phyloP scores from a whole-genome alignment of 2,329 filamentous ascomycete genomes.

The Pseudogymnoascus pannorum region DNA sequence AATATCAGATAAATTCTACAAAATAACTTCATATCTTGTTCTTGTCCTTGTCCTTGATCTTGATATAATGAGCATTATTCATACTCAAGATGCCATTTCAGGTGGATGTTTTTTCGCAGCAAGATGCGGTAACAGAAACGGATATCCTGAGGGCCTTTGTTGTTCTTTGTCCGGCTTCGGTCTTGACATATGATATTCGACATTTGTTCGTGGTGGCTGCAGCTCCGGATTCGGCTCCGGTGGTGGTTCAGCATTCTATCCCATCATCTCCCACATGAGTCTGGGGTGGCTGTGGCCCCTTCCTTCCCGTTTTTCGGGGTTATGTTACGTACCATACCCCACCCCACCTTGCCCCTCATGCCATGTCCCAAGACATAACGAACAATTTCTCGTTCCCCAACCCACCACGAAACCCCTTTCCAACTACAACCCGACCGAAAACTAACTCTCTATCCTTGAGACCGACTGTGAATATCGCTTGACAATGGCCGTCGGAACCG shows the following conservation, averaged over 20 bases:
- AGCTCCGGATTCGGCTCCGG: neutral
- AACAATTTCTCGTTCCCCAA: neutral
- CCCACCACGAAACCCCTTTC: neutral
- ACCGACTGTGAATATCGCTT: conserved; percentile 16
- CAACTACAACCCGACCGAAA: neutral
- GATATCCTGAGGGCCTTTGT: neutral
- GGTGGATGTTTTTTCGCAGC: neutral
- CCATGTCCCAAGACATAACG: neutral
- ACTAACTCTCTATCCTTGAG: conserved; percentile 8
- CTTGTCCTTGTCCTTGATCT: neutral
- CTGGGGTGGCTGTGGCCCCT: neutral
- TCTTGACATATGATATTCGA: neutral
- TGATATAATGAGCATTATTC: neutral
- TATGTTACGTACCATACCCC: neutral
- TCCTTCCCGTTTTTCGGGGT: conserved; percentile 9
- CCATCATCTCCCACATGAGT: neutral
- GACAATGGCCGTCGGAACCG: conserved; percentile 74
- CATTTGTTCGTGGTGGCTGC: neutral
- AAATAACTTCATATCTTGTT: neutral
- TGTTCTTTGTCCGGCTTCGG: neutral
- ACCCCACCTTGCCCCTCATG: conserved; percentile 8
- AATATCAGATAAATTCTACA: neutral
- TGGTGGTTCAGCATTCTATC: neutral
- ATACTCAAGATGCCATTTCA: neutral
- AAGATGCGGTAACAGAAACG: neutral